These are phyloP conservation scores for Radiomyces spectabilis DNA, from an alignment of 192 early-diverging fungal species.

Conservation along the genomic window DNA sequence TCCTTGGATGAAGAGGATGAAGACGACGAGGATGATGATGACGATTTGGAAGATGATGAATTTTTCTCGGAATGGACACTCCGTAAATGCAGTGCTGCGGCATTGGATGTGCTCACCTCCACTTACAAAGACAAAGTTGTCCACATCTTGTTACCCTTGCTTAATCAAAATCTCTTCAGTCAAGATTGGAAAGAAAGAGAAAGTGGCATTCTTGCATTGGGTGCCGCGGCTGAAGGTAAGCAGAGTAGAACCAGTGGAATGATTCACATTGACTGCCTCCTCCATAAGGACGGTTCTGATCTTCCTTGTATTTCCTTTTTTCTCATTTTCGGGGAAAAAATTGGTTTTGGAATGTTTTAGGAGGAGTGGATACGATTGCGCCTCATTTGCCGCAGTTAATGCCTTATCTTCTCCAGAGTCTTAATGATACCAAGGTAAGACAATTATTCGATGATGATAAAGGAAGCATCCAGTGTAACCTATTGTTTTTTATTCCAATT, in stretches of 20 bases:
- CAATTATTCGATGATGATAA: too few species aligned
- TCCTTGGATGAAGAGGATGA: background rate
- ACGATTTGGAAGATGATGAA: constrained; percentile 81
- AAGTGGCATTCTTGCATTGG: constrained; percentile 91
- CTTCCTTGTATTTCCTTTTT: too few species aligned
- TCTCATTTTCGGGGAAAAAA: background rate
- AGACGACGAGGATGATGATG: constrained; percentile 68
- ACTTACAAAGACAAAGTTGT: constrained; percentile 81
- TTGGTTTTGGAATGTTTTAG: too few species aligned
- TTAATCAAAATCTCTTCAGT: constrained; percentile 72
- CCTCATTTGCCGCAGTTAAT: constrained; percentile 80
- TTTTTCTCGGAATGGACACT: constrained; percentile 92
- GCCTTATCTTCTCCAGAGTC: constrained; percentile 70
- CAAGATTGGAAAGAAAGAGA: constrained; percentile 88
- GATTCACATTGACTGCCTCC: too few species aligned
- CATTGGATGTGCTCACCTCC: constrained; percentile 85
- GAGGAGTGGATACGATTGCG: too few species aligned
- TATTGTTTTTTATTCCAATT: background rate
- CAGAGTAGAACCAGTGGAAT: background rate
- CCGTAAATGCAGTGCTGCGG: constrained; percentile 94
- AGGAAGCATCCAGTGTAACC: background rate
- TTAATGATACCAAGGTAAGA: constrained; percentile 63
- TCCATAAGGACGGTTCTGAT: too few species aligned
- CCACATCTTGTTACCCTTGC: constrained; percentile 71
- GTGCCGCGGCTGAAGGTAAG: constrained; percentile 90